Evolutionary conservation across 306 rosid genomes (phyloP), one percentile per base, ranked within the genome.

Genomic region (Rosa chinensis): DNA sequence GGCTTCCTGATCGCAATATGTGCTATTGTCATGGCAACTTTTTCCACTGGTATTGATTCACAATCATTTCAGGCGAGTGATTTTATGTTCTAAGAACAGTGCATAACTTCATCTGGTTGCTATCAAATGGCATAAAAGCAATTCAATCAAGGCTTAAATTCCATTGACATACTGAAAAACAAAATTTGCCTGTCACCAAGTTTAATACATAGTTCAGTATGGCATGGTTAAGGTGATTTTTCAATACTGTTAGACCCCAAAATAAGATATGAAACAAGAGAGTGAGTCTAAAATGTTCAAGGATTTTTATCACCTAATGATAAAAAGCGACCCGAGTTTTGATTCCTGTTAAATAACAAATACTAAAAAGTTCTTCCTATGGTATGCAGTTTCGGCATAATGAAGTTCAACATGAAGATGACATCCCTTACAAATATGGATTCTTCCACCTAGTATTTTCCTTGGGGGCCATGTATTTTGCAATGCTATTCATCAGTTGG

Each of bases 401-500:
- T 42, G 74, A 84, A 80, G 88, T 67, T 32, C 80, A 85, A 80
- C 79, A 88, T 55, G 97, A 87, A 9, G 91, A 88, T 77, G 94
- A 83, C 52, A 79, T 92, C 17, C 97, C 97, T 39, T 92, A 92
- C 89, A 86, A 76, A 47, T 92, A 90, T 55, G 98, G 93, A 68
- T 90, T 92, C 79, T 89, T 92, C 84, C 98, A 94, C 73, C 64
- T 94, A 81, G 84, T 89, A 25, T 92, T 94, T 87, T 90, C 98
- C 81, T 77, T 94, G 66, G 98, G 97, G 20, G 85, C 97, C 75
- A 90, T 89, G 98, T 92, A 94, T 82, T 94, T 94, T 71, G 94
- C 97, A 14, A 94, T 94, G 97, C 72, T 94, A 62, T 92, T 94
- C 89, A 89, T 92, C 86, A 94, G 97, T 80, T 94, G 97, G 98